Base-by-base conservation (phyloP, 768 basidiomycete species). In the Paxillus rubicundulus region DNA sequence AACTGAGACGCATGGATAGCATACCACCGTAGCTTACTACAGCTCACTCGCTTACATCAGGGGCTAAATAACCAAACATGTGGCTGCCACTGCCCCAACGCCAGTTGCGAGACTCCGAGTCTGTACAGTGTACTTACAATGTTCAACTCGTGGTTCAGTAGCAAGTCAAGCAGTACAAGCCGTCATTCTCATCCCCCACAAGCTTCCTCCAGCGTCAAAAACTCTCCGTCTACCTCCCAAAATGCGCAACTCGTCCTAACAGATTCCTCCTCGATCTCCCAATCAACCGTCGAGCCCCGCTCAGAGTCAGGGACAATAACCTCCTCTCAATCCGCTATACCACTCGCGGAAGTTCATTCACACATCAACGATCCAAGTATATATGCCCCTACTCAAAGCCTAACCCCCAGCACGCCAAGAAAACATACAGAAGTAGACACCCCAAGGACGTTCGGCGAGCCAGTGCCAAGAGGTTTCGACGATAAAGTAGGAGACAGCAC, bases 131-230 rank as follows among this genome's bases (percentile, higher is more conserved):
- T 24, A 24, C 24, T 24, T 27, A 21, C 40, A 24, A 68, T 70
- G 68, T 59, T 65, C 52, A 57, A 51, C 45, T 61, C 64, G 47
- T 71, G 68, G 70, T 55, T 66, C n/a, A 38, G 64, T 47, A 71
- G 59, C 57, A 57, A 56, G 52, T 70, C 67, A 9, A 62, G 40
- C 49, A 51, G 49, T 13, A 32, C 51, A 45, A 47, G 61, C 17
- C 66, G 61, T 39, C 65, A 55, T 6, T 49, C 58, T 39, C 61
- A 45, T 7, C 6, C 47, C 34, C 53, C 42, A 27, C 57, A 50
- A 28, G 45, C 54, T 27, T 49, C 24, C 51, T 32, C 39, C 27
- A 51, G 5, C 24, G 17, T 24, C 36, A 46, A 36, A 17, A 24
- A 24, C 24, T 28, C 49, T 9, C 47, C 33, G n/a, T 14, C 44